These are phyloP conservation scores for Claviceps fusiformis DNA, from an alignment of 2,329 filamentous ascomycete genomes.

Conservation along the genomic window DNA sequence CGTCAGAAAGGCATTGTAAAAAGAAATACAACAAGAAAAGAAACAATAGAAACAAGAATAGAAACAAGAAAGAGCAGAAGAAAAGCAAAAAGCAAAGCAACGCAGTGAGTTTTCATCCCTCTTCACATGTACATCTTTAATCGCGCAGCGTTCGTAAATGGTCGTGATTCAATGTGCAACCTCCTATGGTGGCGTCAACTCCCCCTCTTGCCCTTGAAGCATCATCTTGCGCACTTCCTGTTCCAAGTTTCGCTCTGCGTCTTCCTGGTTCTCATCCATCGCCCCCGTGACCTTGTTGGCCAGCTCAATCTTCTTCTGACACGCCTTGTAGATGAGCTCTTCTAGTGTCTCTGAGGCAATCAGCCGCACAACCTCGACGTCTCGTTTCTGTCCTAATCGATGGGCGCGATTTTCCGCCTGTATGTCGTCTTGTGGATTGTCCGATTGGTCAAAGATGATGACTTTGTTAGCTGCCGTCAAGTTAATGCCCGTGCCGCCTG, in stretches of 20 bases:
- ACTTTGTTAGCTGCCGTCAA: slow-evolving; percentile 93
- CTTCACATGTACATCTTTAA: neutral
- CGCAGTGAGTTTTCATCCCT: neutral
- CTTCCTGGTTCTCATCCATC: slow-evolving; percentile 16
- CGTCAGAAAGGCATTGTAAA: neutral
- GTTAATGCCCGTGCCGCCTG: slow-evolving; percentile 95
- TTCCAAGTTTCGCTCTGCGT: slow-evolving; percentile 25
- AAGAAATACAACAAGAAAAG: neutral
- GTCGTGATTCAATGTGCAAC: neutral
- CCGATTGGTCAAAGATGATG: slow-evolving; percentile 91
- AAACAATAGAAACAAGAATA: neutral
- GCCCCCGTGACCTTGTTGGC: slow-evolving; percentile 47
- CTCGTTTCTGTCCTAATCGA: slow-evolving; percentile 77
- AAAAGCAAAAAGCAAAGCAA: neutral
- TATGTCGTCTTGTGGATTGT: slow-evolving; percentile 97
- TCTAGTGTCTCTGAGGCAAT: slow-evolving; percentile 76
- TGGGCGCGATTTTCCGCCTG: slow-evolving; percentile 96
- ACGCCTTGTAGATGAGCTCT: slow-evolving; percentile 82
- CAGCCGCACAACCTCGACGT: slow-evolving; percentile 81
- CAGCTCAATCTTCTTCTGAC: slow-evolving; percentile 83
- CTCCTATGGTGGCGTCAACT: slow-evolving; percentile 26
- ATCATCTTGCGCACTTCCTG: slow-evolving; percentile 32
- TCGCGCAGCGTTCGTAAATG: neutral
- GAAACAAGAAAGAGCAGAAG: neutral
- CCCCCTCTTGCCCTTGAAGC: slow-evolving; percentile 16